Evolutionary conservation across 345 rosid species (phyloP).

Genomic region (Populus deltoides): DNA sequence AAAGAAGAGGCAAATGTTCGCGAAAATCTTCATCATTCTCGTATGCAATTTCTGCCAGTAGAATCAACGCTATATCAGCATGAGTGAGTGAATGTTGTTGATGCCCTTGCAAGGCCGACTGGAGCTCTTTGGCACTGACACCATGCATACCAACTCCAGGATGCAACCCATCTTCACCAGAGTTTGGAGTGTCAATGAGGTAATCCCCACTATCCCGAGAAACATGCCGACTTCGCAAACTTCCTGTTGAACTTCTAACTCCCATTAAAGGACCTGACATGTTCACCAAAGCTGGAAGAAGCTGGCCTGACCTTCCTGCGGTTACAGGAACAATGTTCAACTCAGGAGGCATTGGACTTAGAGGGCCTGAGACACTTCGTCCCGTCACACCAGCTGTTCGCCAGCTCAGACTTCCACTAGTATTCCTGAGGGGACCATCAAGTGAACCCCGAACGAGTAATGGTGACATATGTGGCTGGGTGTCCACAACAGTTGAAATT

Average conservation of each 20-base stretch:
- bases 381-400: constrained; percentile 83
- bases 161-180: constrained; percentile 84
- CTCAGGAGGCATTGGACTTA: constrained; percentile 93
- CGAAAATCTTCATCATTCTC: constrained; percentile 99
- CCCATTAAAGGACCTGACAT: constrained; percentile 98
- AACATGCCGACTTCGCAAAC: constrained; percentile 86
- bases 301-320: constrained; percentile 91
- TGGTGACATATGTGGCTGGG: constrained; percentile 96
- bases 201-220: constrained; percentile 97
- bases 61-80: constrained; percentile 97
- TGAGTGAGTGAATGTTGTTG: constrained; percentile 96
- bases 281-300: constrained; percentile 80
- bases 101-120: constrained; percentile 96
- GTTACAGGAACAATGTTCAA: constrained; percentile 70
- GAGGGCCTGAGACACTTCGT: constrained; percentile 86
- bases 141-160: constrained; percentile 71
- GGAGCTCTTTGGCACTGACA: constrained; percentile 92
- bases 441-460: constrained; percentile 93
- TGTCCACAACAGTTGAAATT: constrained; percentile 63
- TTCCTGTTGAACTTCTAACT: constrained; percentile 93
- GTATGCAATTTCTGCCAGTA: constrained; percentile 96
- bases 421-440: constrained; percentile 87
- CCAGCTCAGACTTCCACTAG: constrained; percentile 96
- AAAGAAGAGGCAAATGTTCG: constrained; percentile 92
- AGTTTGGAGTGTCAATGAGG: constrained; percentile 90